Evolutionary conservation across 305 asterid genomes (phyloP), one percentile per base, ranked within the genome.

Genomic region (Fraxinus sp.): DNA sequence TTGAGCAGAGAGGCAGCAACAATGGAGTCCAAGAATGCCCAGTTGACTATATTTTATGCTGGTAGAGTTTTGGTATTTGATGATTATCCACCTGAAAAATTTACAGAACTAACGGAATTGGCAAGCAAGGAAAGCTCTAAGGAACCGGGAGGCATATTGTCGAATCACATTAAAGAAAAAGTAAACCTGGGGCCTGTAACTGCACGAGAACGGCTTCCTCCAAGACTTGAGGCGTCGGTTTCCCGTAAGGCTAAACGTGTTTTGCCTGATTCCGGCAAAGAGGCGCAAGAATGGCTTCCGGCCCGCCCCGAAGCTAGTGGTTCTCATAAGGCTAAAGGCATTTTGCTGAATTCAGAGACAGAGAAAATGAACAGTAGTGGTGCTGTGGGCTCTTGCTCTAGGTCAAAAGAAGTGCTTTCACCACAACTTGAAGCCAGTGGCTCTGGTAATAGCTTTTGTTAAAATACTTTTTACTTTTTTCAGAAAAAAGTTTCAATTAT

Each of bases 51-150:
- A 52, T 94, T 94, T 73, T 94, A 93, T 77, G 88, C 87, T 0
- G 95, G 97, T 30, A 84, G 83, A 80, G 92, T 94, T 41, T 77
- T 92, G 81, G 92, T 93, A 32, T 93, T 93, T 37, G 92, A 93
- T 64, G 93, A 91, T 83, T 91, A 80, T 64, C 87, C 97, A 0
- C 86, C 93, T 2, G 93, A 89, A 5, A 92, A 89, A 84, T 94
- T 89, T 22, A 82, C 84, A 55, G 93, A 92, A 68, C 86, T 94
- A 10, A 82, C 91, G 81, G 77, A 83, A 24, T 77, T 92, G 28
- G 98, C 97, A 22, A 83, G 91, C 73, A 89, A 78, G 68, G 84
- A 84, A 24, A 87, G 90, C 83, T 86, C 85, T 3, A 84, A 79
- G 13, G 81, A 80, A 76, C 81, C 89, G 4, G 66, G 82, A 5